phyloP scores from a whole-genome alignment of 2,329 filamentous ascomycete species.

The Trichocomaceae sp. region DNA sequence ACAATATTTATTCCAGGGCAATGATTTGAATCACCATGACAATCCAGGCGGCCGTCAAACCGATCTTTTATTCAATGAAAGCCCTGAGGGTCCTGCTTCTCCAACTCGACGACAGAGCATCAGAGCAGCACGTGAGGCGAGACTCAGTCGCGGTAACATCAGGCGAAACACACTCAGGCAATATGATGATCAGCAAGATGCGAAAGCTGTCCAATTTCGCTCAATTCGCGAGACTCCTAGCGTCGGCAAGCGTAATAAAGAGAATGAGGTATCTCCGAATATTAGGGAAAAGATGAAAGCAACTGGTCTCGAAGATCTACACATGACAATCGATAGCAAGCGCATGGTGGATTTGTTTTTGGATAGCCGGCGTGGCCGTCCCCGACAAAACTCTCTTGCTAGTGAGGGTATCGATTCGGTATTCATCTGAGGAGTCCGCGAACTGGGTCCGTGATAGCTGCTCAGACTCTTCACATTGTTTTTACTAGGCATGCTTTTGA shows the following conservation, averaged over 20 bases:
- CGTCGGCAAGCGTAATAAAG: slow-evolving; percentile 21
- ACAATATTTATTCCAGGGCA: slow-evolving; percentile 1
- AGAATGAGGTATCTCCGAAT: slow-evolving; percentile 22
- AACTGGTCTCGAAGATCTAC: slow-evolving; percentile 18
- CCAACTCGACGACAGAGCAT: slow-evolving; percentile 24
- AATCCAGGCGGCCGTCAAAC: background rate
- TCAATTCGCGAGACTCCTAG: slow-evolving; percentile 23
- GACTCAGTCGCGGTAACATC: slow-evolving; percentile 13
- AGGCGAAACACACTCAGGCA: slow-evolving; percentile 17
- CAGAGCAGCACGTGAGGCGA: slow-evolving; percentile 16
- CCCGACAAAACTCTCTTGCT: slow-evolving; percentile 17
- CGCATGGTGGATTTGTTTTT: slow-evolving; percentile 34
- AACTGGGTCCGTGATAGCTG: background rate
- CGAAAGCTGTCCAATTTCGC: slow-evolving; percentile 21
- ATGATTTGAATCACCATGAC: background rate
- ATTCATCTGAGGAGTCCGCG: background rate
- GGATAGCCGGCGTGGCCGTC: slow-evolving; percentile 24
- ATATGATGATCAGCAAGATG: slow-evolving; percentile 18
- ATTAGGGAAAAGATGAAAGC: slow-evolving; percentile 6
- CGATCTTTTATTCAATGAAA: slow-evolving; percentile 16
- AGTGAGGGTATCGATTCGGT: slow-evolving; percentile 7
- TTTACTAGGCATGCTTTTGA: background rate
- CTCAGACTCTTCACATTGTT: background rate
- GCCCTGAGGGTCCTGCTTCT: slow-evolving; percentile 24
- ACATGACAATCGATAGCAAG: slow-evolving; percentile 28